Base-by-base conservation (phyloP, 768 basidiomycete genomes). In the Phaeolepiota aurea region DNA sequence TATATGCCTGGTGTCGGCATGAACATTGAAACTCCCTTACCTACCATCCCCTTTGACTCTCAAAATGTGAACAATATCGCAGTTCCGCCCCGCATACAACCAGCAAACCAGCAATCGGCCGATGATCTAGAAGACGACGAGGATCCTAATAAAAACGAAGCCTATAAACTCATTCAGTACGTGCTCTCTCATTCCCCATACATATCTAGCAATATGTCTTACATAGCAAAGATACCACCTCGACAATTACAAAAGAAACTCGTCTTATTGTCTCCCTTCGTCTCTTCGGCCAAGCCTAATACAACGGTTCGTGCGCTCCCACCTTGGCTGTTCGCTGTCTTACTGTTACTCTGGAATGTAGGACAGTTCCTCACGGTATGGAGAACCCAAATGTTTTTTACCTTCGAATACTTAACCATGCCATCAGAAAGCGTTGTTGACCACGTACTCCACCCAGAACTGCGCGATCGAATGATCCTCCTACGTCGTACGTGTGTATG, bases 391-490 rank as follows among this genome's bases (percentile, higher is more conserved):
- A n/a, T n/a, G n/a, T n/a, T n/a, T n/a, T n/a, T n/a, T n/a, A n/a
- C n/a, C n/a, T n/a, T n/a, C n/a, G n/a, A n/a, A n/a, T n/a, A n/a
- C n/a, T n/a, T n/a, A n/a, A n/a, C n/a, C n/a, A n/a, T n/a, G n/a
- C n/a, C n/a, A 52, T 9, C 53, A 91, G 92, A 93, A 57, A 85
- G 87, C 49, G 73, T 85, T n/a, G 89, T 96, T 51, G 92, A 96
- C 57, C 78, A 81, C 33, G 80, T 96, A 35, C 72, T 89, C 44
- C 87, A 92, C 61, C 87, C 93, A 35, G 86, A 90, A 51, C 66
- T 97, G 42, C 76, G 93, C 23, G 92, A 96, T 51, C 76, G 89
- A 22, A 84, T 94, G 72, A 96, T 97, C 50, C 68, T 94, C 13
- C 64, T 90, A 22, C 74, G 89, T 67, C 85, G 91, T 83, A 55